Evolutionary conservation across 345 rosid genomes (phyloP), one percentile per base, ranked within the genome.

Genomic region (Rhizophora mangle): DNA sequence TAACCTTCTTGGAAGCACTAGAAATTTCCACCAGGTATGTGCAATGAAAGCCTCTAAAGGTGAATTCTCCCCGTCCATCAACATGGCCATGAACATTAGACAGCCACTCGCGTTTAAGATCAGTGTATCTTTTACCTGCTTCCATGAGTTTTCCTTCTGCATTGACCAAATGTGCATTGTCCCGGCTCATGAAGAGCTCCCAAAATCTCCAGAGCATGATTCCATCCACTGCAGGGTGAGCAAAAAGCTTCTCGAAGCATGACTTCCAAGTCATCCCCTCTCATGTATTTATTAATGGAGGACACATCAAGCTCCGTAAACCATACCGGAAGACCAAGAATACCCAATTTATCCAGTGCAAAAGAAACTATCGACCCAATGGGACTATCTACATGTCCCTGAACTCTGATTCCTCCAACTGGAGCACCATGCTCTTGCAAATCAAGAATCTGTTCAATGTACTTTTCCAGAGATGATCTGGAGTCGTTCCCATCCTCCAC

Each of bases 161-260:
- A 47, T 88, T 71, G 27, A 92, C 98, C 86, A 95, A 76, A 70
- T 88, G 93, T 4, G 96, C 73, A 65, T 81, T 71, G 55, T 86
- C 81, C 70, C 96, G 75, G 79, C 96, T 86, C 98, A 91, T 85
- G 80, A 85, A 92, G 80, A 88, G 69, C 88, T 92, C 98, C 99
- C 99, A 92, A n/a, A n/a, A 90, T 39, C 99, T 97, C 99, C 99
- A 95, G 63, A 95, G 85, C 96, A 95, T 79, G 54, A 92, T 74
- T 21, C 99, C 99, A 64, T 92, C 96, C 66, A 92, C 91, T 0
- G 98, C 88, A 0, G 96, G 99, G 65, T 95, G 99, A 16, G 96
- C 96, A 39, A 74, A 92, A 92, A 0, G 93, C 96, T 78, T 95
- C 98, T 71, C 98, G 83, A n/a, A 95, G 85, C 94, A 92, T 92